A percentile compares a stretch with the other conserved stretches of the same genome.
Evolutionary conservation across 805 yeast species (phyloP).

Genomic region (Cephaloascus fragrans): DNA sequence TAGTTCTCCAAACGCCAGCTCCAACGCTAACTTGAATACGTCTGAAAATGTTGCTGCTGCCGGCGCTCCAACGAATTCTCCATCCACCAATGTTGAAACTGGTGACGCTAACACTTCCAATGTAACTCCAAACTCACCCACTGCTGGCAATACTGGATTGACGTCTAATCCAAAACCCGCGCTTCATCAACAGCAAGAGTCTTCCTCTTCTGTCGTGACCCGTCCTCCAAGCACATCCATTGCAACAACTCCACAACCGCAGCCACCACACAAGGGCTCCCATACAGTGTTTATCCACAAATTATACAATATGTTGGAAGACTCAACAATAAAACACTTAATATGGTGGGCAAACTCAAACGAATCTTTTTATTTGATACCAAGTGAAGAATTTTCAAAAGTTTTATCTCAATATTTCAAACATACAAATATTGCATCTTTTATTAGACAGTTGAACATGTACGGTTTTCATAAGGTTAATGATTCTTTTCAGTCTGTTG

Average conservation of each 20-base stretch:
- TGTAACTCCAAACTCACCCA: too few relatives aligned
- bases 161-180: too few relatives aligned
- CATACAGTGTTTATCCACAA: constrained; percentile 70
- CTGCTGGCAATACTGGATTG: too few relatives aligned
- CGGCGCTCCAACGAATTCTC: too few relatives aligned
- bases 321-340: constrained; percentile 55
- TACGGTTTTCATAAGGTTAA: constrained; percentile 74
- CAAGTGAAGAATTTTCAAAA: constrained; percentile 80
- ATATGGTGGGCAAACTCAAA: constrained; percentile 77
- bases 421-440: constrained; percentile 73
- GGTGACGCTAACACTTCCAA: too few relatives aligned
- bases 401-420: constrained; percentile 61
- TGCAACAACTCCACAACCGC: not conserved
- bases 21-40: too few relatives aligned
- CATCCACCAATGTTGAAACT: too few relatives aligned
- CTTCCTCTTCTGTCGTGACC: too few relatives aligned
- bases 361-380: constrained; percentile 70
- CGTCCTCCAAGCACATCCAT: not conserved
- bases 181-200: too few relatives aligned
- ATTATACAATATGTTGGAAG: constrained; percentile 85
- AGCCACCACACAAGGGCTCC: constrained; percentile 4
- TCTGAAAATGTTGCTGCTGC: too few relatives aligned
- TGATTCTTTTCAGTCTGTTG: constrained; percentile 25
- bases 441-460: constrained; percentile 73
- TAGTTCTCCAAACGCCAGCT: too few relatives aligned